phyloP scores from a whole-genome alignment of 352 stramenopile genomes.

The Aphanomyces astaci region DNA sequence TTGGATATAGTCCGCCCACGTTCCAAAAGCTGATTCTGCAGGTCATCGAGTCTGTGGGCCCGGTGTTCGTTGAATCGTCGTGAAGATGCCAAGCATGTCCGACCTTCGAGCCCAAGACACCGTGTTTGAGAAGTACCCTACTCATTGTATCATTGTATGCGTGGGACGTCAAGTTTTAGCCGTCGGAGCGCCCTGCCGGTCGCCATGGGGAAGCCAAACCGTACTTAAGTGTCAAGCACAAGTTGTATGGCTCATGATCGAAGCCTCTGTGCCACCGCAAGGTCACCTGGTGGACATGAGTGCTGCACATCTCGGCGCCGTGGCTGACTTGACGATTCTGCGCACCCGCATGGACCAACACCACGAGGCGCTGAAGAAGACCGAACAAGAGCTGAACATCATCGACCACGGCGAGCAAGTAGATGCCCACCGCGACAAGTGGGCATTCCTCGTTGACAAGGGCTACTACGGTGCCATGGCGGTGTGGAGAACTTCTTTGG shows the following conservation, averaged over 20 bases:
- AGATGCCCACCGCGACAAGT: background rate
- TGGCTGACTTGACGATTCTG: background rate
- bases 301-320: background rate
- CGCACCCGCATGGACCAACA: background rate
- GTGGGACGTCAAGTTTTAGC: background rate
- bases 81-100: background rate
- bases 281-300: background rate
- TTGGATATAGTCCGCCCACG: slow-evolving; percentile 1
- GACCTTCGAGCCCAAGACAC: background rate
- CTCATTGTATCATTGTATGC: background rate
- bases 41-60: background rate
- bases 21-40: slow-evolving; percentile 8
- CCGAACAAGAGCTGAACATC: background rate
- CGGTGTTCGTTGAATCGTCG: background rate
- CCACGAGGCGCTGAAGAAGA: background rate
- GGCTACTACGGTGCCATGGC: background rate
- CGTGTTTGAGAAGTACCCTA: background rate
- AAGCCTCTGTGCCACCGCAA: background rate
- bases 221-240: background rate
- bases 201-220: background rate
- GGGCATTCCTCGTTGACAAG: slow-evolving; percentile 2
- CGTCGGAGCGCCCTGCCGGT: no score
- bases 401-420: background rate
- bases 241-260: background rate
- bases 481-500: no score